Percentiles rank a stretch among this genome's conserved stretches.
Conservation (phyloP, 768 basidiomycete species). For the Lactarius pseudohatsudake region DNA sequence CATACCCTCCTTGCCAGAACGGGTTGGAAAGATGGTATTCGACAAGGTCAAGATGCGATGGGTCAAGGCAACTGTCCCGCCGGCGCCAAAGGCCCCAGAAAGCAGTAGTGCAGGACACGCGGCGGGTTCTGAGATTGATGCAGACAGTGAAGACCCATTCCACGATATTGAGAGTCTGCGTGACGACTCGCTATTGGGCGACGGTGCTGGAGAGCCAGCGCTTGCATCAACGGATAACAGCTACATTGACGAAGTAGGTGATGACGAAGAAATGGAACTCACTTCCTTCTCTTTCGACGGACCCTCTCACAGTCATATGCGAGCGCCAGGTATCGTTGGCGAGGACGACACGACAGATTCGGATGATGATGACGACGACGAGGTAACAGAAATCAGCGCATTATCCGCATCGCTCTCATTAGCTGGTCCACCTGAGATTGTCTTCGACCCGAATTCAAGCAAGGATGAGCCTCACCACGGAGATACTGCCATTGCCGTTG, state of each 20-base stretch:
- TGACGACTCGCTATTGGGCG: slow-evolving; percentile 39
- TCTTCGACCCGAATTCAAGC: slow-evolving; percentile 22
- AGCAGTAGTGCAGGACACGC: slow-evolving; percentile 36
- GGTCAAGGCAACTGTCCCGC: slow-evolving; percentile 60
- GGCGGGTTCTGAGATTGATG: slow-evolving; percentile 39
- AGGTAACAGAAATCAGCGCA: slow-evolving; percentile 31
- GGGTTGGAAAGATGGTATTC: slow-evolving; percentile 85
- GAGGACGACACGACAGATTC: slow-evolving; percentile 44
- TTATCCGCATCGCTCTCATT: slow-evolving; percentile 28
- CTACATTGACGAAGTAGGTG: slow-evolving; percentile 53
- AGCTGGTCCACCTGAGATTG: slow-evolving; percentile 14
- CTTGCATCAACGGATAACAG: slow-evolving; percentile 24
- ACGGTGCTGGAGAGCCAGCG: slow-evolving; percentile 22
- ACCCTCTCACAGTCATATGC: slow-evolving; percentile 47
- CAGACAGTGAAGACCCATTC: slow-evolving; percentile 85
- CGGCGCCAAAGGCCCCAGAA: slow-evolving; percentile 32
- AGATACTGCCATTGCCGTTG: slow-evolving; percentile 22
- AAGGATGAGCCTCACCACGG: slow-evolving; percentile 22
- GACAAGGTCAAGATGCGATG: slow-evolving; percentile 83
- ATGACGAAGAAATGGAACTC: slow-evolving; percentile 66
- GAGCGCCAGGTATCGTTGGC: slow-evolving; percentile 31
- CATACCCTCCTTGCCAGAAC: slow-evolving; percentile 67
- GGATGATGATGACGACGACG: slow-evolving; percentile 34
- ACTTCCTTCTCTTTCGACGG: slow-evolving; percentile 74
- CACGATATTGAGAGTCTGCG: slow-evolving; percentile 85